phyloP scores from a whole-genome alignment of 495 filamentous ascomycete genomes.

The Penicillium turbatum region DNA sequence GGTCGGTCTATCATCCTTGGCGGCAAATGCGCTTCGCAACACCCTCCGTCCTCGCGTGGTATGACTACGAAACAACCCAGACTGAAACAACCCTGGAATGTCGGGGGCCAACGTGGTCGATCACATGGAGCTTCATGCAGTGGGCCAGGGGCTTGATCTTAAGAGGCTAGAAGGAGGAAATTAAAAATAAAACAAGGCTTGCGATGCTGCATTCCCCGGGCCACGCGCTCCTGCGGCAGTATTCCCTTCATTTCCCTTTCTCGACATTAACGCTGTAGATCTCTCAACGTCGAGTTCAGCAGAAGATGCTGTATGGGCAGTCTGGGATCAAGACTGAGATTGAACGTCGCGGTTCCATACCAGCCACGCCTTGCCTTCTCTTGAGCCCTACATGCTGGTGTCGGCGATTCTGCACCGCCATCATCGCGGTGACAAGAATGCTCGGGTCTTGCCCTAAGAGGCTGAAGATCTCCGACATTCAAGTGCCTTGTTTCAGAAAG shows the following conservation, averaged over 20 bases:
- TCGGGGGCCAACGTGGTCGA: constrained; percentile 37
- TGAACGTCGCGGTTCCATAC: constrained; percentile 14
- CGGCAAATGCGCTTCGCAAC: constrained; percentile 19
- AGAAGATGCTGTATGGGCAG: background rate
- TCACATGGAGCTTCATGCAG: constrained; percentile 30
- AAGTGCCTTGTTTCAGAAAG: constrained; percentile 14
- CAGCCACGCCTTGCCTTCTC: constrained; percentile 11
- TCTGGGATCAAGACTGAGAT: background rate
- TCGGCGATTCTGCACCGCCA: constrained; percentile 13
- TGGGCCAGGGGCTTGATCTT: constrained; percentile 14
- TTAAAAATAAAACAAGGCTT: background rate
- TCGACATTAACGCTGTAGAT: constrained; percentile 3
- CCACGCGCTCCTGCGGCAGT: constrained; percentile 17
- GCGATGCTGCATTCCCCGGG: constrained; percentile 13
- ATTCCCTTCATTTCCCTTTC: constrained; percentile 11
- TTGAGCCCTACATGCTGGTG: background rate
- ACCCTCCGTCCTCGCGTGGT: constrained; percentile 24
- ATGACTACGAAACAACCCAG: constrained; percentile 11
- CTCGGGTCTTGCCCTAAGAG: constrained; percentile 2
- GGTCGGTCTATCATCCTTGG: background rate
- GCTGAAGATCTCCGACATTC: constrained; percentile 10
- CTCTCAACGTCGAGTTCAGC: background rate
- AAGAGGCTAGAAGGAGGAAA: background rate
- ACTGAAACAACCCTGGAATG: constrained; percentile 21
- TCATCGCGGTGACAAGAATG: constrained; percentile 16